Conservation (phyloP, 768 basidiomycete species). For the Suillus subalutaceus region DNA sequence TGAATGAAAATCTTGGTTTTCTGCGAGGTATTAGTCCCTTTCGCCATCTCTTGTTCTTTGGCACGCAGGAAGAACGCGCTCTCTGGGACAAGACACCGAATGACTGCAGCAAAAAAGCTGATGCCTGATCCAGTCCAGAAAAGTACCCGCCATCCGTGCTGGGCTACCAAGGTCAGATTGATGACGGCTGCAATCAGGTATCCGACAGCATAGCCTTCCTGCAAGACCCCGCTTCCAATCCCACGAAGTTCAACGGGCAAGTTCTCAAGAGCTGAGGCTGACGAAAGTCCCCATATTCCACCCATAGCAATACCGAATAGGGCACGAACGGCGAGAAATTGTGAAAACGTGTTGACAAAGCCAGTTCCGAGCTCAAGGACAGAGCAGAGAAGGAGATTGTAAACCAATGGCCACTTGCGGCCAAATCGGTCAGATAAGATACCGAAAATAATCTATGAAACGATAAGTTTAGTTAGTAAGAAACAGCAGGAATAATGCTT, state of each 20-base stretch:
- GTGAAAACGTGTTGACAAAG: slow-evolving; percentile 73
- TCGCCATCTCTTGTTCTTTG: slow-evolving; percentile 51
- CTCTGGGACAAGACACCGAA: slow-evolving; percentile 77
- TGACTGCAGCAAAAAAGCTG: slow-evolving; percentile 64
- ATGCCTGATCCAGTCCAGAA: slow-evolving; percentile 84
- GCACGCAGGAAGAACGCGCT: slow-evolving; percentile 73
- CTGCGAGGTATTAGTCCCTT: slow-evolving; percentile 37
- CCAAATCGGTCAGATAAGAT: slow-evolving; percentile 87
- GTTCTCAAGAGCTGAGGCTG: slow-evolving; percentile 86
- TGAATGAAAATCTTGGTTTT: slow-evolving; percentile 74
- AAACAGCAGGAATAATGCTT: slow-evolving; percentile 20
- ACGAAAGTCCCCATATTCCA: slow-evolving; percentile 85
- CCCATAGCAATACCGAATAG: slow-evolving; percentile 91
- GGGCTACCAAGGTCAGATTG: slow-evolving; percentile 63
- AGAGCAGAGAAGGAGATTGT: slow-evolving; percentile 71
- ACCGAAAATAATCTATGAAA: slow-evolving; percentile 66
- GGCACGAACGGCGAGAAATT: slow-evolving; percentile 82
- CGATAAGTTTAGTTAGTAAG: neutral
- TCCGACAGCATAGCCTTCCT: slow-evolving; percentile 88
- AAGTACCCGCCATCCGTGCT: slow-evolving; percentile 66
- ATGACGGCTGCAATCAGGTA: slow-evolving; percentile 84
- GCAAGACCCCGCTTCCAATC: slow-evolving; percentile 80
- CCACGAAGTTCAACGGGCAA: slow-evolving; percentile 88
- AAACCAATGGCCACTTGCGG: slow-evolving; percentile 90
- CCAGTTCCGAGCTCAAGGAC: slow-evolving; percentile 78